Evolutionary conservation across 1,284 basidiomycete genomes (phyloP), one percentile per base, ranked within the genome.

Genomic region (Agaricales sp.): DNA sequence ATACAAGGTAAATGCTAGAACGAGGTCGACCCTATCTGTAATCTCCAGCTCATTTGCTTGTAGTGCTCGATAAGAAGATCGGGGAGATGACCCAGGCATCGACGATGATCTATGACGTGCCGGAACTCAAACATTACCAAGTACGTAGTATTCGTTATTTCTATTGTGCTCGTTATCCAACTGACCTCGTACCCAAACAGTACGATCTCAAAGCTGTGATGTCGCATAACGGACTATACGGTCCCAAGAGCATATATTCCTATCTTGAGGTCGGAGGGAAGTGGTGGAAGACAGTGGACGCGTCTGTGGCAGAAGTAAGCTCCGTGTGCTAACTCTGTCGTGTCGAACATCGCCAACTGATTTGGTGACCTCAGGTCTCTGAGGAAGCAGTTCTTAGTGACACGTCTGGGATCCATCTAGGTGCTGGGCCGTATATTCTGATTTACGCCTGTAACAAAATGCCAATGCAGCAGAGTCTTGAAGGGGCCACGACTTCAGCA

Each of bases 251-350:
- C 55, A 64, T 87, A 2, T 87, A 87, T 59, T 83, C 82, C 3
- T 89, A 88, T 56, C 76, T 87, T 12, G 75, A 80, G 51, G 75
- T 82, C 50, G 47, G 21, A 26, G 76, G 70, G 11, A 66, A 61
- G 13, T 89, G 87, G 87, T 89, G 85, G 84, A 88, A 86, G 63
- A 81, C 77, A 1, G 69, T 82, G n/a, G 86, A 88, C 57, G 73
- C 75, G 50, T 64, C 65, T n/a, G 79, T 86, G 1, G 77, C 73
- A 0, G 76, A 84, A 71, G 86, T 77, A 57, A 26, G 63, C 53
- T 8, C 18, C n/a, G n/a, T n/a, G n/a, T n/a, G n/a, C n/a, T 4
- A 26, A 3, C 30, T 41, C 18, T 12, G 35, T 22, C 43, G 37
- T 35, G 16, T 50, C 30, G 39, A 3, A 16, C 12, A 22, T 25